Evolutionary conservation across 176 grass and related monocot species (phyloP).

Genomic region (Panicum miliaceum): DNA sequence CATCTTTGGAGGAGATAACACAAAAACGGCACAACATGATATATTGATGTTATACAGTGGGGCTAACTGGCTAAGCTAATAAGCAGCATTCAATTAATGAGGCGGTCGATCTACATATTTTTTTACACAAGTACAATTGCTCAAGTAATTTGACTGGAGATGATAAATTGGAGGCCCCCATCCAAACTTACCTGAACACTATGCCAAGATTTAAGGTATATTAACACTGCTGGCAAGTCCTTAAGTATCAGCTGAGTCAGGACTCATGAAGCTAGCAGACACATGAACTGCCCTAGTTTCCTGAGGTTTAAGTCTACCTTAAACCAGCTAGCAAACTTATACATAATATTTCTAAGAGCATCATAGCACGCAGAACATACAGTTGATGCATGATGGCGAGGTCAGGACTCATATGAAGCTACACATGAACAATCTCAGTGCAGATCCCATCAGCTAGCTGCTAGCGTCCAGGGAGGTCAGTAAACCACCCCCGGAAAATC

Average conservation of each 20-base stretch:
- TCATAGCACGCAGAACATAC: not conserved
- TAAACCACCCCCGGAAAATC: constrained; percentile 7
- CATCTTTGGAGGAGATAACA: not conserved
- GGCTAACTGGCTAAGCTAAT: not conserved
- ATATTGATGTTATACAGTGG: not conserved
- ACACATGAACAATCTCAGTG: not conserved
- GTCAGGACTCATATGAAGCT: not conserved
- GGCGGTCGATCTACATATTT: not conserved
- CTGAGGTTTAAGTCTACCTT: not conserved
- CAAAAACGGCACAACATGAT: not conserved
- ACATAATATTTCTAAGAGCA: not conserved
- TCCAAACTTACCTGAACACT: not conserved
- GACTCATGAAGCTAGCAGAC: no score
- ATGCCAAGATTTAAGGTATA: not conserved
- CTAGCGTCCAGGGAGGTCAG: not conserved
- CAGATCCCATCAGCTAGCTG: not conserved
- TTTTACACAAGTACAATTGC: not conserved
- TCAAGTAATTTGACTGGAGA: constrained; percentile 2
- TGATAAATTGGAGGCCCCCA: not conserved
- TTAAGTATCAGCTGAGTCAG: not conserved
- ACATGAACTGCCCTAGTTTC: no score
- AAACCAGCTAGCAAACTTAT: not conserved
- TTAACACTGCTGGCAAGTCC: not conserved
- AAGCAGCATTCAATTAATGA: not conserved
- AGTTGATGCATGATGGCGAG: not conserved